Evolutionary conservation across 345 rosid species (phyloP), one percentile per base, ranked within the genome.

Genomic region (Iberis pinnata): DNA sequence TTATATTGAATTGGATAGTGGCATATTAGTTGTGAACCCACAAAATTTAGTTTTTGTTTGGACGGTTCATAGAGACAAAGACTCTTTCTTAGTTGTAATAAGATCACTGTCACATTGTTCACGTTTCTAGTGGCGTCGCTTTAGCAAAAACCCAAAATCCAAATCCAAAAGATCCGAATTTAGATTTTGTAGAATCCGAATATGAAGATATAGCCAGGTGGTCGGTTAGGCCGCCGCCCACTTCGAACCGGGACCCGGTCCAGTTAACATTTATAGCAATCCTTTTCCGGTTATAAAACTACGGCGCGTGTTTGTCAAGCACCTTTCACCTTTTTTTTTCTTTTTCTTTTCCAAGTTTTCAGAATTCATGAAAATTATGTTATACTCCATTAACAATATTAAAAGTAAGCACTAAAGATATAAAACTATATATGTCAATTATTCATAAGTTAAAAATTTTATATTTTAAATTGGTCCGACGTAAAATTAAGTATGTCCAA

Each of bases 281-380:
- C 61, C 43, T 44, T 67, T 67, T 67, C 33, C 33, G 33, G 33
- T 64, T 48, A 26, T 45, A 38, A 67, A 65, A 50, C 53, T 67
- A 60, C 71, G 71, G 71, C 71, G 71, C 71, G 71, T 67, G 71
- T 53, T 41, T 59, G 71, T 67, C 9, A 67, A 67, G 71, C 71
- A 39, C 61, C 71, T 67, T 67, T 67, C 71, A 67, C 9, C 20
- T 49, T 40, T 53, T 47, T 60, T 60, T 33, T 46, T 29, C 27
- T 33, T 59, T 4, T 20, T 40, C 12, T 16, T 17, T 26, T 40
- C 9, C n/a, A n/a, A n/a, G n/a, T n/a, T n/a, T n/a, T n/a, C n/a
- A n/a, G n/a, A n/a, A n/a, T 48, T 46, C 47, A 9, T 0, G 10
- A n/a, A n/a, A n/a, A n/a, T n/a, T n/a, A n/a, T n/a, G n/a, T n/a